These are phyloP conservation scores for Pholiota microspora DNA, from an alignment of 768 basidiomycete genomes.

Conservation along the genomic window DNA sequence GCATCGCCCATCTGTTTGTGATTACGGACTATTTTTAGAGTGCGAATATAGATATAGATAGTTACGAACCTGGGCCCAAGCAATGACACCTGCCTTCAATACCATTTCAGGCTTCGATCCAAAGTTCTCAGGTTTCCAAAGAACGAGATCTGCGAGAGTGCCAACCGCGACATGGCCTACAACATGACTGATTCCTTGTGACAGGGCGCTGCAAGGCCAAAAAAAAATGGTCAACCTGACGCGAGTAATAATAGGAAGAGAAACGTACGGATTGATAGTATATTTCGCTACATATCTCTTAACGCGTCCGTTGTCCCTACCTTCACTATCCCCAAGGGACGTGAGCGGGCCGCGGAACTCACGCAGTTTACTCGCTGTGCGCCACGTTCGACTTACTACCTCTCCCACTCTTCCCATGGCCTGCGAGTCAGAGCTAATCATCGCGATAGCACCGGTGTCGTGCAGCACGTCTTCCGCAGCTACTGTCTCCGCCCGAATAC, in stretches of 20 bases:
- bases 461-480: conserved; percentile 97
- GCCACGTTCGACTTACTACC: conserved; percentile 90
- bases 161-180: conserved; percentile 84
- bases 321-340: conserved; percentile 65
- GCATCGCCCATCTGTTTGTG: conserved; percentile 85
- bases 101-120: conserved; percentile 93
- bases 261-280: conserved; percentile 91
- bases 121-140: conserved; percentile 95
- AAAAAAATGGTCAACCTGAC: conserved; percentile 1
- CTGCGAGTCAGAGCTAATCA: conserved; percentile 96
- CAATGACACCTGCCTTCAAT: conserved; percentile 92
- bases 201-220: conserved; percentile 78
- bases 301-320: conserved; percentile 83
- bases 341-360: conserved; percentile 72
- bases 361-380: conserved; percentile 94
- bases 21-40: background rate
- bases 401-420: conserved; percentile 99
- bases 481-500: conserved; percentile 94
- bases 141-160: conserved; percentile 87
- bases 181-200: conserved; percentile 86
- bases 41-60: background rate
- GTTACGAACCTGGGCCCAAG: conserved; percentile 72
- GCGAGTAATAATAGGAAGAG: background rate
- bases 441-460: conserved; percentile 90
- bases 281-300: conserved; percentile 97